phyloP scores from a whole-genome alignment of 805 yeast genomes.

The Maudiozyma serrabonitensis region DNA sequence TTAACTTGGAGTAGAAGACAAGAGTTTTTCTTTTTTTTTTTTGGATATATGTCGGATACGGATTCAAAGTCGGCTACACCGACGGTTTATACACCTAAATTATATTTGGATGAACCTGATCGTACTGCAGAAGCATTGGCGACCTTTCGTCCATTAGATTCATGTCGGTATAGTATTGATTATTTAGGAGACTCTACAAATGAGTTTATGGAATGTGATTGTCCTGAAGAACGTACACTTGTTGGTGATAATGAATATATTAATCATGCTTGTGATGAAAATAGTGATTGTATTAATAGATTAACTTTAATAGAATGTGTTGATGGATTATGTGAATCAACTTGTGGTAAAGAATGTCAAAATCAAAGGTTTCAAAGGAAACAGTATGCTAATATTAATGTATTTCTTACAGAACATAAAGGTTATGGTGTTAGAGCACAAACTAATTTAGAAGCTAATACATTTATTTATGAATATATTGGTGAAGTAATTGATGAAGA shows the following conservation, averaged over 20 bases:
- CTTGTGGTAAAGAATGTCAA: slow-evolving; percentile 70
- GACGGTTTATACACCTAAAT: neutral
- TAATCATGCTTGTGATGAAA: slow-evolving; percentile 71
- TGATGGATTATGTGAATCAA: slow-evolving; percentile 43
- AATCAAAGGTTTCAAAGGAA: slow-evolving; percentile 81
- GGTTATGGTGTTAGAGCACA: slow-evolving; percentile 86
- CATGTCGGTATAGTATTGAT: slow-evolving; percentile 55
- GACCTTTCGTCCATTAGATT: slow-evolving; percentile 46
- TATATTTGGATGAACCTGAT: slow-evolving; percentile 35
- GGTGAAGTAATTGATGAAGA: slow-evolving; percentile 88
- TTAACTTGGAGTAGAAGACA: neutral
- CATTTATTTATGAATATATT: slow-evolving; percentile 83
- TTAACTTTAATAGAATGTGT: slow-evolving; percentile 89
- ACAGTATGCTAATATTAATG: slow-evolving; percentile 66
- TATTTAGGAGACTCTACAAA: slow-evolving; percentile 57
- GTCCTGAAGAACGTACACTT: slow-evolving; percentile 35
- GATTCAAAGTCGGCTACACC: neutral
- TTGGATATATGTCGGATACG: neutral
- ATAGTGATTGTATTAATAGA: slow-evolving; percentile 84
- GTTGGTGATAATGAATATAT: slow-evolving; percentile 2
- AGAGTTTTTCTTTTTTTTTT: neutral
- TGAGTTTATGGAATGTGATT: slow-evolving; percentile 84
- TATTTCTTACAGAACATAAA: slow-evolving; percentile 73
- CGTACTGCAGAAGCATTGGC: slow-evolving; percentile 59
- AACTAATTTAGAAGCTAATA: slow-evolving; percentile 42